phyloP scores from a whole-genome alignment of 495 filamentous ascomycete species.

The Darksidea phi region DNA sequence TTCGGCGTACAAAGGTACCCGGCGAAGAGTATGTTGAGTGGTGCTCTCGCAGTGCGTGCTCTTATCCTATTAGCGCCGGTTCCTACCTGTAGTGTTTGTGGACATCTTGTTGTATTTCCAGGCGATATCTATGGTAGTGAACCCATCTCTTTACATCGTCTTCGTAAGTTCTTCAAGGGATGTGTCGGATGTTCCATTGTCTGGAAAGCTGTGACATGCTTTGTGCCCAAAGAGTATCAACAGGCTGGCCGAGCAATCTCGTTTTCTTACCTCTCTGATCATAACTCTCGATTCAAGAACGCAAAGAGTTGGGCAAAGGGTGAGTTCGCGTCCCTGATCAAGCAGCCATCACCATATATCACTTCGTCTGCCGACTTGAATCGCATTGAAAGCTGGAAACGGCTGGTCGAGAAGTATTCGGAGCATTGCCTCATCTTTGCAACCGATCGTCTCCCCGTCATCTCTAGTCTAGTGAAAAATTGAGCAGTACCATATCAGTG shows the following conservation, averaged over 20 bases:
- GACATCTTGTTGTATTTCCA: neutral
- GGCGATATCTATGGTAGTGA: too few species aligned
- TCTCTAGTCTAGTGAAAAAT: slow-evolving; percentile 13
- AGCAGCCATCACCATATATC: neutral
- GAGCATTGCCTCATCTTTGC: slow-evolving; percentile 1
- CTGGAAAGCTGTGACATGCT: neutral
- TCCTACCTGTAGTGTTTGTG: neutral
- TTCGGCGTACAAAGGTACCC: too few species aligned
- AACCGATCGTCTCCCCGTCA: slow-evolving; percentile 12
- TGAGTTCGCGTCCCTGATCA: neutral
- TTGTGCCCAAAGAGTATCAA: neutral
- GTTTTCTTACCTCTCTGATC: too few species aligned
- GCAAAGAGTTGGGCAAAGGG: neutral
- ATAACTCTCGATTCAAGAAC: slow-evolving; percentile 26
- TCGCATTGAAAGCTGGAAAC: neutral
- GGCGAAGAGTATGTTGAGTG: too few species aligned
- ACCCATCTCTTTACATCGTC: neutral
- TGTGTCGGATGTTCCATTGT: neutral
- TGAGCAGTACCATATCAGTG: neutral
- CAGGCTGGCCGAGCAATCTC: neutral
- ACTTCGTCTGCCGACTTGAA: neutral
- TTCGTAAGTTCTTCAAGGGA: neutral
- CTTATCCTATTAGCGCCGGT: too few species aligned
- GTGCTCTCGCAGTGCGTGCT: too few species aligned
- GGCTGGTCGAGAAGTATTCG: slow-evolving; percentile 9